These are phyloP conservation scores for Gracilaria gracilis DNA, from an alignment of 23 red algal species.

Conservation along the genomic window DNA sequence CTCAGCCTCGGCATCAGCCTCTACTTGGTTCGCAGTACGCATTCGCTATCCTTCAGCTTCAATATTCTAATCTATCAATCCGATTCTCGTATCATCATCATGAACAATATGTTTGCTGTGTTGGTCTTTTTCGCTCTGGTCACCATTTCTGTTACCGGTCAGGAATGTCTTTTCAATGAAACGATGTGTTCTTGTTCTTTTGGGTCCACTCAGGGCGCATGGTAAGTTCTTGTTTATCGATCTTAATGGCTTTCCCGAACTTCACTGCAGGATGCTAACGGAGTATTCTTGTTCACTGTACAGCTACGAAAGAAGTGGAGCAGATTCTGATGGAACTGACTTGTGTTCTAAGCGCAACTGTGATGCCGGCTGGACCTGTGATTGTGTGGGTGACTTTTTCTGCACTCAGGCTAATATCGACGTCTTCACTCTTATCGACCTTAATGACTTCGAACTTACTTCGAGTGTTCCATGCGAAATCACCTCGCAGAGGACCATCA, in stretches of 20 bases:
- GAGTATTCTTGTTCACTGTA: not conserved
- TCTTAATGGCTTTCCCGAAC: not conserved
- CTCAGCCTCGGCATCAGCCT: not conserved
- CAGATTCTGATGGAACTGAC: conserved; percentile 26
- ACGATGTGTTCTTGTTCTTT: conserved; percentile 64
- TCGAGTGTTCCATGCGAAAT: conserved; percentile 40
- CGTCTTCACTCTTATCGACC: conserved; percentile 52
- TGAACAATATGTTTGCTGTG: not conserved
- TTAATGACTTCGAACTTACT: conserved; percentile 52
- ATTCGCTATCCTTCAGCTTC: not conserved
- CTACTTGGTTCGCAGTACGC: too few species aligned
- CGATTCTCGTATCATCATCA: not conserved
- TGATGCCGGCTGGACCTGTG: conserved; percentile 57
- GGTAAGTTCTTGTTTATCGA: conserved; percentile 22
- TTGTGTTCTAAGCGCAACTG: conserved; percentile 45
- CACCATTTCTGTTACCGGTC: not conserved
- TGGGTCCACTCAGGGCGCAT: conserved; percentile 51
- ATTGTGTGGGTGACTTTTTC: conserved; percentile 61
- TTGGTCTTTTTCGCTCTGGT: conserved; percentile 1
- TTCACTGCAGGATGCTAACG: not conserved
- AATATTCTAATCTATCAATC: not conserved
- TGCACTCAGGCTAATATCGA: conserved; percentile 40
- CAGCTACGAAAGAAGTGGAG: conserved; percentile 48
- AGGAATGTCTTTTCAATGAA: conserved; percentile 60
- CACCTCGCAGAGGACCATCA: conserved; percentile 44